Percentiles rank a stretch among this genome's conserved stretches.
Evolutionary conservation across 2,329 filamentous ascomycete species (phyloP).

Genomic region (Aspergillus eucalypticola): DNA sequence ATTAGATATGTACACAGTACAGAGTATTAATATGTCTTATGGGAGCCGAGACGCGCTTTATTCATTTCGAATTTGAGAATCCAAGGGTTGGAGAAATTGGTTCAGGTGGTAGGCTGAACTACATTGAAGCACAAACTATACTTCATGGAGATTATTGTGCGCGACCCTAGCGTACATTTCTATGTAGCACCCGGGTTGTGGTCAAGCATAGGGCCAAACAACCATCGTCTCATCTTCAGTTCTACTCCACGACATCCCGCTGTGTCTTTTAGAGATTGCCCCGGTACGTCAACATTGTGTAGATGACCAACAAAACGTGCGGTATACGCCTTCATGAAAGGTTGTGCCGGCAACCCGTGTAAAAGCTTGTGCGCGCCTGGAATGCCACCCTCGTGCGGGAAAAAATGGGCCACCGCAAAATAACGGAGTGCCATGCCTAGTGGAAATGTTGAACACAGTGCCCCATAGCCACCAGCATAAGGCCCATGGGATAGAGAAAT

Average conservation of each 20-base stretch:
- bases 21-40: too few species aligned
- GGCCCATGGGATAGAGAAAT: not conserved
- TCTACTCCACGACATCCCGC: not conserved
- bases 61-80: too few species aligned
- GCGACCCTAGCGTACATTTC: too few species aligned
- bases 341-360: not conserved
- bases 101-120: too few species aligned
- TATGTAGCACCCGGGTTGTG: too few species aligned
- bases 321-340: slow-evolving; percentile 4
- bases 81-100: too few species aligned
- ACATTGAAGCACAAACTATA: too few species aligned
- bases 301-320: slow-evolving; percentile 5
- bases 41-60: too few species aligned
- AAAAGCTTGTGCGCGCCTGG: not conserved
- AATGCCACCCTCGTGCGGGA: slow-evolving; percentile 1
- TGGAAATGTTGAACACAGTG: slow-evolving; percentile 5
- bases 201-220: not conserved
- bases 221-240: not conserved
- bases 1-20: too few species aligned
- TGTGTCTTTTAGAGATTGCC: not conserved
- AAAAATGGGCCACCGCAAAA: not conserved
- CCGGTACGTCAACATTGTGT: not conserved
- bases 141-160: too few species aligned
- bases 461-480: slow-evolving; percentile 2
- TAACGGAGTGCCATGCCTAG: slow-evolving; percentile 3